These are phyloP conservation scores for Ceratobasidium sp. DNA, from an alignment of 1,284 basidiomycete species.

Conservation along the genomic window DNA sequence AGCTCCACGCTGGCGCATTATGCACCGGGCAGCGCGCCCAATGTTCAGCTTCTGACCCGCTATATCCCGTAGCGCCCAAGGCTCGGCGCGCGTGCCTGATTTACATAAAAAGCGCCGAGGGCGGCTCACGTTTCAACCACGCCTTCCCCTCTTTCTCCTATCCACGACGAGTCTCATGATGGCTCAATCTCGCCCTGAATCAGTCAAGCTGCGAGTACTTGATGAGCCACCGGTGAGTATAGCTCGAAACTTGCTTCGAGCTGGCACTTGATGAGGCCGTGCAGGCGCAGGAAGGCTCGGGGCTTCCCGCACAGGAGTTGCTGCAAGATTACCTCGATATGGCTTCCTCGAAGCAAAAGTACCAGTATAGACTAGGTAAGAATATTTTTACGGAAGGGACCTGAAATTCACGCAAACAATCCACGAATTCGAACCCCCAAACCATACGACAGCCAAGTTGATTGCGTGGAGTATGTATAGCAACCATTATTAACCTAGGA, in stretches of 20 bases:
- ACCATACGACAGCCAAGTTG: conserved; percentile 13
- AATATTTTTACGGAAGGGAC: not conserved
- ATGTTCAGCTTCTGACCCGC: not conserved
- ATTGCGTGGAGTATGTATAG: conserved; percentile 18
- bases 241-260: no score
- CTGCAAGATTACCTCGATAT: conserved; percentile 25
- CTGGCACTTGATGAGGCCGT: not conserved
- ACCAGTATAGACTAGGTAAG: conserved; percentile 30
- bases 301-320: not conserved
- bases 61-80: not conserved
- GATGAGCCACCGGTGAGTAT: not conserved
- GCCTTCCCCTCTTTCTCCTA: not conserved
- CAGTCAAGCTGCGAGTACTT: not conserved
- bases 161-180: not conserved
- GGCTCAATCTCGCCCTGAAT: conserved; percentile 7
- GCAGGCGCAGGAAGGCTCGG: not conserved
- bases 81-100: not conserved
- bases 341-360: conserved; percentile 23
- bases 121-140: not conserved
- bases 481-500: not conserved
- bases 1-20: not conserved
- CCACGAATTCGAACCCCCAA: not conserved
- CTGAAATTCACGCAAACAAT: no score
- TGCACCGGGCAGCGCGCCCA: not conserved
- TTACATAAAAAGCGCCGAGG: not conserved